These are phyloP conservation scores for Tubosaeta sp. DNA, from an alignment of 768 basidiomycete genomes.

Conservation along the genomic window DNA sequence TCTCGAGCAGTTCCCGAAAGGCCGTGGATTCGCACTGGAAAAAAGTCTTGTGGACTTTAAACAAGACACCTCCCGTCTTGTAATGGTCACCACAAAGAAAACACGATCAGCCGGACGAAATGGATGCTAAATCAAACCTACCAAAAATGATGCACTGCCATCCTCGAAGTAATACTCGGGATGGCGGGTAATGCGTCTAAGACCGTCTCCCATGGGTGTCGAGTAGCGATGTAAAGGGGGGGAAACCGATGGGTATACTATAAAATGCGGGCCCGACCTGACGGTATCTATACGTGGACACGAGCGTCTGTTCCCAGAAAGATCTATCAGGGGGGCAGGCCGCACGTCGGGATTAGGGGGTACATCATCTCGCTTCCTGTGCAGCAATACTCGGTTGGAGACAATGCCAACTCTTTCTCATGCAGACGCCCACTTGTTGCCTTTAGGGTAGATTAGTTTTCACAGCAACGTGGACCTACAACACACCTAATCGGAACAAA, in stretches of 20 bases:
- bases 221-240: background rate
- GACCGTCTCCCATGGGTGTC: slow-evolving; percentile 11
- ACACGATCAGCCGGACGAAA: slow-evolving; percentile 8
- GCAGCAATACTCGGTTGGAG: background rate
- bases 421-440: no score
- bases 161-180: slow-evolving; percentile 10
- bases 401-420: slow-evolving; percentile 3
- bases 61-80: slow-evolving; percentile 49
- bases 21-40: slow-evolving; percentile 52
- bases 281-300: no score
- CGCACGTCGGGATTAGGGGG: background rate
- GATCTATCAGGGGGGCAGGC: slow-evolving; percentile 18
- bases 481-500: slow-evolving; percentile 5
- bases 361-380: slow-evolving; percentile 5
- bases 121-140: slow-evolving; percentile 6
- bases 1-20: slow-evolving; percentile 36
- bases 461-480: slow-evolving; percentile 24
- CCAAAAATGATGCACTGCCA: slow-evolving; percentile 12
- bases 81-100: slow-evolving; percentile 1
- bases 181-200: slow-evolving; percentile 5
- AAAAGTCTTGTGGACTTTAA: slow-evolving; percentile 54
- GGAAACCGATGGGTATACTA: no score
- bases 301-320: slow-evolving; percentile 15
- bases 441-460: background rate
- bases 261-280: no score